Base-by-base conservation (phyloP, 495 filamentous ascomycete genomes). In the Podospora bellae-mahoneyi region DNA sequence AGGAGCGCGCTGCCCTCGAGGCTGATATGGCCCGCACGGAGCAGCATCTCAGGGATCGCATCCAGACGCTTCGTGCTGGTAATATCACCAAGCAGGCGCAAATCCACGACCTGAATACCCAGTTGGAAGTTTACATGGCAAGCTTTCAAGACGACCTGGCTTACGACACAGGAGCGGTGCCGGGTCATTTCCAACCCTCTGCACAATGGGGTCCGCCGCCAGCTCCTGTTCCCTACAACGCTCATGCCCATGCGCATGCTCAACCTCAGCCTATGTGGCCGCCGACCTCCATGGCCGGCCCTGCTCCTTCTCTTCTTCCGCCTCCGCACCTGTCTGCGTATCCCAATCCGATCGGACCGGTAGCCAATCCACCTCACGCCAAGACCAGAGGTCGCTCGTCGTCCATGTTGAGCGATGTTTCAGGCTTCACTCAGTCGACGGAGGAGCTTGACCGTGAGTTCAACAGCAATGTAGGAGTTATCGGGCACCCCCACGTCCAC, bases 401-500 rank as follows among this genome's bases (percentile, higher is more conserved):
- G 9, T 88, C 86, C 23, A 91, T 91, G 89, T 83, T 90, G 18
- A 89, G 86, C 73, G 83, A 87, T 68, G 78, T 89, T 54, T 89
- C 86, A 26, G 87, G 87, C 58, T 88, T 90, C 73, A 90, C 89
- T 0, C 86, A 89, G 72, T 84, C 80, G 39, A 84, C 82, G 61
- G 80, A 78, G 62, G 80, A 79, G 18, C 79, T 80, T 18, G 73
- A 72, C 16, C 72, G 67, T 7, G 62, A 62, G 13, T 67, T 48
- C 58, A 61, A 64, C 15, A 64, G 66, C 57, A 32, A 53, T 9
- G 64, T 59, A 28, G 54, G 27, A 27, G 64, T n/a, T 58, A 48
- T 62, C 58, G 60, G 23, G 39, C 62, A 62, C 34, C 32, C 63
- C 2, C 70, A 65, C 27, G 26, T 27, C 59, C 68, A 66, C 18